Conservation (phyloP, 1,284 basidiomycete genomes). For the Fomitopsis betulina region DNA sequence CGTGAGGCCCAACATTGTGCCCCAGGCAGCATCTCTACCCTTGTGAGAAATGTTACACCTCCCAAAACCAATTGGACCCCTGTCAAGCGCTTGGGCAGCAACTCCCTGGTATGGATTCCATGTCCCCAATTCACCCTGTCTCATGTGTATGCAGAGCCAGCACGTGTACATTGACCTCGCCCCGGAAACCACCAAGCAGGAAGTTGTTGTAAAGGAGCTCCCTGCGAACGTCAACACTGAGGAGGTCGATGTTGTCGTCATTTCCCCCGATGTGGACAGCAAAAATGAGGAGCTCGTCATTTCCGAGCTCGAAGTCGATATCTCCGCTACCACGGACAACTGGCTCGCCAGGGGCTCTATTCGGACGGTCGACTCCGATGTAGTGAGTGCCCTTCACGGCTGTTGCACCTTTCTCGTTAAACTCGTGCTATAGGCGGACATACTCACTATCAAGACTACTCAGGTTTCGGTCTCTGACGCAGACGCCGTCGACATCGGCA, state of each 20-base stretch:
- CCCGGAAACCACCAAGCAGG: not conserved
- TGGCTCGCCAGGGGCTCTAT: not conserved
- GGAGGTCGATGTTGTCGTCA: not conserved
- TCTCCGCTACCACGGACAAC: not conserved
- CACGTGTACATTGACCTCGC: not conserved
- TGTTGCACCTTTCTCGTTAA: not conserved
- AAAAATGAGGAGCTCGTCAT: not conserved
- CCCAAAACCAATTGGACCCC: not conserved
- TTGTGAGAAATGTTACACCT: not conserved
- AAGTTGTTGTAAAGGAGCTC: too few relatives aligned
- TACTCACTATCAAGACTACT: not conserved
- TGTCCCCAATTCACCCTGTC: not conserved
- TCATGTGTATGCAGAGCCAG: not conserved
- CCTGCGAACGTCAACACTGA: not conserved
- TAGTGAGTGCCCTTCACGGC: not conserved
- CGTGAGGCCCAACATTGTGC: not conserved
- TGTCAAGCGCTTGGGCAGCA: not conserved
- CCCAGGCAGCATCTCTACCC: not conserved
- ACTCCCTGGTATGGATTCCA: not conserved
- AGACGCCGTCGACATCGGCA: not conserved
- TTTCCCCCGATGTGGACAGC: not conserved
- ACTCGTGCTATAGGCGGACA: not conserved
- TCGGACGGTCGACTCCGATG: not conserved
- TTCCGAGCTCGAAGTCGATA: not conserved
- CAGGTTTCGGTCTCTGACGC: not conserved